Conservation (phyloP, 352 stramenopile genomes). For the Phytophthora capsici region DNA sequence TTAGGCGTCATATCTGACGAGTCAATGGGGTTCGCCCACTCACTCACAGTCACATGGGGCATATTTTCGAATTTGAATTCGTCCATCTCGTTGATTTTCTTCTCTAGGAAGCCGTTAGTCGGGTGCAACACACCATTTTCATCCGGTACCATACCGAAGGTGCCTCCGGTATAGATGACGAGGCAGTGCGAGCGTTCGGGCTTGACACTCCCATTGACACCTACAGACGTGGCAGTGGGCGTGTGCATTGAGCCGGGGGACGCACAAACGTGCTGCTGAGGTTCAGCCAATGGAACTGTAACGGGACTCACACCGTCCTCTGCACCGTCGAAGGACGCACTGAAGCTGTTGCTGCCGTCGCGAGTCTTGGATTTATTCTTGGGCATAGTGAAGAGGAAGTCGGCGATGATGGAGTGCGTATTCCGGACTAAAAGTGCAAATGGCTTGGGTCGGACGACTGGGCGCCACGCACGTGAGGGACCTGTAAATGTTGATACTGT, state of each 20-base stretch:
- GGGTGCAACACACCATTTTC: constrained; percentile 81
- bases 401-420: background rate
- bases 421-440: constrained; percentile 9
- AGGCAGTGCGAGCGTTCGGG: constrained; percentile 69
- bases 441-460: constrained; percentile 3
- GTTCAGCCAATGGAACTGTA: constrained; percentile 32
- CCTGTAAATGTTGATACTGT: background rate
- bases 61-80: constrained; percentile 88
- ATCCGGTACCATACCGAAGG: constrained; percentile 91
- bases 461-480: constrained; percentile 13
- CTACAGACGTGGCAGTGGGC: constrained; percentile 15
- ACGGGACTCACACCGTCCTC: constrained; percentile 42
- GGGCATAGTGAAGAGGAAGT: constrained; percentile 12
- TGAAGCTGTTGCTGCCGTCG: constrained; percentile 35
- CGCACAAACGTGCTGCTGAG: constrained; percentile 24
- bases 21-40: constrained; percentile 91
- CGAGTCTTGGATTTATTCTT: constrained; percentile 34
- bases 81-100: constrained; percentile 89
- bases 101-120: constrained; percentile 86
- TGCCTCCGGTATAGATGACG: constrained; percentile 92
- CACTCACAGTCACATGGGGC: constrained; percentile 74
- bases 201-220: constrained; percentile 26
- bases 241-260: constrained; percentile 35
- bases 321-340: constrained; percentile 32
- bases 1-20: constrained; percentile 86